Evolutionary conservation across 495 filamentous ascomycete species (phyloP), one percentile per base, ranked within the genome.

Genomic region (Thermothielavioides terrestris): DNA sequence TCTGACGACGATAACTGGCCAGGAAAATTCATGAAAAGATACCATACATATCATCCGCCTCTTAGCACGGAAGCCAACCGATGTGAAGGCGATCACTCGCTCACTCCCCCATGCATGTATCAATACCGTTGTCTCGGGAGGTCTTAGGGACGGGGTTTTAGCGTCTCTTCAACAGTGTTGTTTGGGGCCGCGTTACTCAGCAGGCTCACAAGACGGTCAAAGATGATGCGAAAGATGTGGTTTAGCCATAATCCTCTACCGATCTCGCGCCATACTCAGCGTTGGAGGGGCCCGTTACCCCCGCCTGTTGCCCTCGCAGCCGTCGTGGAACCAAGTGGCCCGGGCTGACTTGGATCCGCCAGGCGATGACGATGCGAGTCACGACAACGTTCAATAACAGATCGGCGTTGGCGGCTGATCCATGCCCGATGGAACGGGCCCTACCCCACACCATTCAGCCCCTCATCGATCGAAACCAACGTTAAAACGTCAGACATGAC

Each of bases 321-420:
- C n/a, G n/a, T n/a, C n/a, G n/a, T n/a, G n/a, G 34, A 8, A 20
- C 14, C 17, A 30, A 17, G 17, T 22, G 41, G 26, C 28, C 20
- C 28, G 5, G 21, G 45, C 15, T 49, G 49, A 56, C 47, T n/a
- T 41, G 44, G 55, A 51, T 50, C 39, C 25, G 15, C 10, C 25
- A 25, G 31, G 38, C 52, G 34, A 58, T 58, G 47, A 58, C 56
- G 56, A 28, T 35, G 48, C 26, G 35, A 28, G 37, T 22, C 18
- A 10, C n/a, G 22, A 30, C 46, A 25, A 23, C 42, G 25, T 1
- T 25, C 37, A 28, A 25, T 20, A 2, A 7, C 6, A 20, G 21
- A 21, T 30, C 47, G 42, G 27, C 30, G 28, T 30, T 39, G 42
- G 27, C 30, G 28, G 47, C 47, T 43, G 30, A 50, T 36, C 47